Evolutionary conservation across 768 basidiomycete species (phyloP).

Genomic region (Pulveroboletus sp.): DNA sequence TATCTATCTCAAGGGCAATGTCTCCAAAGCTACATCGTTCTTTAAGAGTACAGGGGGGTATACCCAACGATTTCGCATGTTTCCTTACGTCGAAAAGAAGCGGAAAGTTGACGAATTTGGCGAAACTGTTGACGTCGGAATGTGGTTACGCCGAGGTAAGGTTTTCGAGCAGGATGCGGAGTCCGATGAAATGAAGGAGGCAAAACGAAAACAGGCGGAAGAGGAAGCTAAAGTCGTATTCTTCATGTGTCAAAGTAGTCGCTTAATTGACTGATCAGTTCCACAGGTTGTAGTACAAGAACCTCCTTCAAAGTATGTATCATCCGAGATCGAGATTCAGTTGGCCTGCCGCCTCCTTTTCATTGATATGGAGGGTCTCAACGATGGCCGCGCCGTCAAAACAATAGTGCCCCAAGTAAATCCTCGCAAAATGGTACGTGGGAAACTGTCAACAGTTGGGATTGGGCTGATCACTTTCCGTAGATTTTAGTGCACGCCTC

Average conservation of each 20-base stretch:
- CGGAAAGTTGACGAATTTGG: slow-evolving; percentile 93
- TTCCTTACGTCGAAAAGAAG: slow-evolving; percentile 93
- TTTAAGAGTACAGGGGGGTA: slow-evolving; percentile 77
- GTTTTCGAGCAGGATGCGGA: slow-evolving; percentile 89
- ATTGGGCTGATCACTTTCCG: background rate
- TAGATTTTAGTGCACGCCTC: slow-evolving; percentile 90
- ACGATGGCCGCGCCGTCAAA: slow-evolving; percentile 95
- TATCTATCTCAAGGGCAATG: slow-evolving; percentile 96
- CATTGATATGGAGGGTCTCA: slow-evolving; percentile 94
- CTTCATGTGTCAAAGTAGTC: background rate
- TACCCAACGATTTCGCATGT: slow-evolving; percentile 89
- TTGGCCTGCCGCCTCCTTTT: slow-evolving; percentile 85
- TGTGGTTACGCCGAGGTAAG: slow-evolving; percentile 93
- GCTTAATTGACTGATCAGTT: slow-evolving; percentile 6
- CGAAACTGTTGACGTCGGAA: slow-evolving; percentile 90
- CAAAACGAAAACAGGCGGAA: slow-evolving; percentile 60
- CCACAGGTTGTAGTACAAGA: slow-evolving; percentile 73
- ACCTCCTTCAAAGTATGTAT: slow-evolving; percentile 88
- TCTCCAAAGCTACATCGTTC: slow-evolving; percentile 80
- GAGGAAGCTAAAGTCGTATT: slow-evolving; percentile 69
- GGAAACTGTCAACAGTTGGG: background rate
- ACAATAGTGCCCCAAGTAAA: slow-evolving; percentile 96
- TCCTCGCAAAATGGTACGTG: slow-evolving; percentile 85
- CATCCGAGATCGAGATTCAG: slow-evolving; percentile 72
- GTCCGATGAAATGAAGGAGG: slow-evolving; percentile 74